Base-by-base conservation (phyloP, 2,329 filamentous ascomycete species). In the Nigrospora sphaerica region DNA sequence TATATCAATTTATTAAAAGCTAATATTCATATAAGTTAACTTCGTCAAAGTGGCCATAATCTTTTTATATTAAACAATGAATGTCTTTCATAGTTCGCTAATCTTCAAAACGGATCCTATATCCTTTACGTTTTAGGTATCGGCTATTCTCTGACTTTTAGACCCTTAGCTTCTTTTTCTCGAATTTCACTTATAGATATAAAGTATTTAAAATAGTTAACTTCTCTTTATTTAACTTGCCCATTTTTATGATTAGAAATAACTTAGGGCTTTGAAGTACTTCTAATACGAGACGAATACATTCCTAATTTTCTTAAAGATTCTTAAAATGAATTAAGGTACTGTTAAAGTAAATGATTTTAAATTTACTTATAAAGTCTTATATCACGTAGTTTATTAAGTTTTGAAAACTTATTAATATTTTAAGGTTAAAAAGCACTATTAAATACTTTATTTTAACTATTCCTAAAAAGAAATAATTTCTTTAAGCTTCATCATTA, bases 41-140 rank as follows among this genome's bases (percentile, higher is more conserved):
- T n/a, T n/a, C n/a, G n/a, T n/a, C n/a, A n/a, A n/a, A n/a, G n/a
- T n/a, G n/a, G n/a, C n/a, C n/a, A n/a, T n/a, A n/a, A n/a, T n/a
- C n/a, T n/a, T n/a, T 6, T 12, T 36, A 36, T 6, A 36, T 14
- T 36, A 14, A 6, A 14, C 17, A 14, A 36, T 36, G 17, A 36
- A 36, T 16, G 34, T 6, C 14, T 12, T 14, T 36, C 14, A 36
- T 36, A 14, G 17, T 36, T 36, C 17, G 17, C 4, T 36, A 36
- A 36, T n/a, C n/a, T n/a, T n/a, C n/a, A n/a, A n/a, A n/a, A n/a
- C n/a, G n/a, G n/a, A n/a, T n/a, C n/a, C n/a, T n/a, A n/a, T n/a
- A 64, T 11, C 49, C 32, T 6, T 57, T 47, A 48, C 66, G 65
- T 56, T n/a, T 65, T 16, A 46, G 65, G 64, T 37, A 44, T 48